Conservation (phyloP, 1,139 yeast genomes). For the Yamadazyma blattariae region DNA sequence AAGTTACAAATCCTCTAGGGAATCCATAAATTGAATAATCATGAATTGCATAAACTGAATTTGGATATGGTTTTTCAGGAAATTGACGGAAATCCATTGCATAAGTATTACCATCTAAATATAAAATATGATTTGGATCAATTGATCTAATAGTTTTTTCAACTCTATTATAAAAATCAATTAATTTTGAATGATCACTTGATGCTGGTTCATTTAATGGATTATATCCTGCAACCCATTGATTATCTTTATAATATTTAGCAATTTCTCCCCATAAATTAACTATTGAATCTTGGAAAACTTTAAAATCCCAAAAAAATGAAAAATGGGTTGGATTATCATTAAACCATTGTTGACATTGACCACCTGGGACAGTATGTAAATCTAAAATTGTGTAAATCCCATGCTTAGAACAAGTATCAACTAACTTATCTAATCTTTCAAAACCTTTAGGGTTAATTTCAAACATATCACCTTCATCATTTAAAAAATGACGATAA, state of each 20-base stretch:
- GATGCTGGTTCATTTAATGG: conserved; percentile 44
- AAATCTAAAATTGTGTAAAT: conserved; percentile 41
- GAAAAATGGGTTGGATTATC: conserved; percentile 40
- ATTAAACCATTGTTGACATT: conserved; percentile 45
- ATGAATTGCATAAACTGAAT: conserved; percentile 41
- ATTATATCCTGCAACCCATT: conserved; percentile 45
- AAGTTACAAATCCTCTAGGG: conserved; percentile 19
- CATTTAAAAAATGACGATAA: conserved; percentile 41
- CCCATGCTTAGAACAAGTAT: conserved; percentile 30
- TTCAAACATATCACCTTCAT: conserved; percentile 29
- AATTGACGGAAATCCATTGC: conserved; percentile 43
- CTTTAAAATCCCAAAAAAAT: conserved; percentile 40
- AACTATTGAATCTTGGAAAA: conserved; percentile 37
- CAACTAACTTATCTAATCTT: conserved; percentile 32
- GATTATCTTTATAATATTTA: conserved; percentile 32
- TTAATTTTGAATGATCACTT: conserved; percentile 30
- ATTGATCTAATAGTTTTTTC: conserved; percentile 31
- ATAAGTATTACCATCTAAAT: conserved; percentile 43
- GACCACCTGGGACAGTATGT: conserved; percentile 48
- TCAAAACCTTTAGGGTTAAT: conserved; percentile 37
- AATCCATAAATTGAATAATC: conserved; percentile 38
- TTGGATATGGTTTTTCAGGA: conserved; percentile 30
- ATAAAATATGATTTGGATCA: conserved; percentile 40
- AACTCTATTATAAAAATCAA: conserved; percentile 26
- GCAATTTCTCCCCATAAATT: conserved; percentile 39